phyloP scores from a whole-genome alignment of 257 asterid species.

The Forsythia suspensa region DNA sequence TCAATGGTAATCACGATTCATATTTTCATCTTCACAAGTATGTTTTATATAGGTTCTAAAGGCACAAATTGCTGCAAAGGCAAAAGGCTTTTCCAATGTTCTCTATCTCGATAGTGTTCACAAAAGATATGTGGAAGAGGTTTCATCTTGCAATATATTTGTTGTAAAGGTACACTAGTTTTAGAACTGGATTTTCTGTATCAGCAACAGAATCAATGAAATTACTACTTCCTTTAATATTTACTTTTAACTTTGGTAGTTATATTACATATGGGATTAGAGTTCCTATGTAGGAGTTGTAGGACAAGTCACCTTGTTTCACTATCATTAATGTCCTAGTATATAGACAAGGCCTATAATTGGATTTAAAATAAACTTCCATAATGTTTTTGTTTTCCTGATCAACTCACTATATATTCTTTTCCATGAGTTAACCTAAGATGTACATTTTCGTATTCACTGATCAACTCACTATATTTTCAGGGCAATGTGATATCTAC shows the following conservation, averaged over 20 bases:
- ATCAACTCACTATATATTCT: no score
- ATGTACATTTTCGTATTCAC: background rate
- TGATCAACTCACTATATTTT: background rate
- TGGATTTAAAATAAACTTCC: no score
- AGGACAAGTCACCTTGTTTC: no score
- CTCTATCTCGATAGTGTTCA: conserved; percentile 76
- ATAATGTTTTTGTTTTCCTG: no score
- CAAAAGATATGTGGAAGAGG: conserved; percentile 88
- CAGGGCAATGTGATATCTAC: conserved; percentile 49
- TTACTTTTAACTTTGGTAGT: background rate
- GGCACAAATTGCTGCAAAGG: conserved; percentile 93
- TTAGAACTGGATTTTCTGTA: background rate
- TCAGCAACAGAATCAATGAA: background rate
- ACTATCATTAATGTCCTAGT: no score
- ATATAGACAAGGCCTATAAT: no score
- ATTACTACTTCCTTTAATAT: background rate
- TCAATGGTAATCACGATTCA: background rate
- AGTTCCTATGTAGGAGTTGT: no score
- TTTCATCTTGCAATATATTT: conserved; percentile 93
- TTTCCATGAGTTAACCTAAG: background rate
- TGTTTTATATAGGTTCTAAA: conserved; percentile 60
- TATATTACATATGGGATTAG: no score
- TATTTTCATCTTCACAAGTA: background rate
- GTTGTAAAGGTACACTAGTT: conserved; percentile 70
- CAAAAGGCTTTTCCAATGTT: conserved; percentile 90